Evolutionary conservation across 345 rosid genomes (phyloP).

Genomic region (Eucalyptus guilfoylei): DNA sequence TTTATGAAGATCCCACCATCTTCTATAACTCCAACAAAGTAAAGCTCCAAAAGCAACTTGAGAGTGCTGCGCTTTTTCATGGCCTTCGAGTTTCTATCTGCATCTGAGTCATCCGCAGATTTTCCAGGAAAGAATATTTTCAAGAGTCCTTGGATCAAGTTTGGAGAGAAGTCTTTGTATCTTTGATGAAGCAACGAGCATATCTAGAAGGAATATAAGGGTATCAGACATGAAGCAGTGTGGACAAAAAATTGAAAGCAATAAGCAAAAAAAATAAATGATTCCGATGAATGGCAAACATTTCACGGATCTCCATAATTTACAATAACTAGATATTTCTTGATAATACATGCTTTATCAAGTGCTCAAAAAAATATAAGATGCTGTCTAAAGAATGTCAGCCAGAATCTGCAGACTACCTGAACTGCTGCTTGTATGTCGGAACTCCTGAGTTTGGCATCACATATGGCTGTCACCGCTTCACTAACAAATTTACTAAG

Average conservation of each 20-base stretch:
- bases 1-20: constrained; percentile 63
- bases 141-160: constrained; percentile 75
- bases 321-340: background rate
- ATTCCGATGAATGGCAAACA: background rate
- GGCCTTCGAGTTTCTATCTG: constrained; percentile 76
- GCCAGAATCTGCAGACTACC: constrained; percentile 18
- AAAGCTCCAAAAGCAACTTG: constrained; percentile 87
- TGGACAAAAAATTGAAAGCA: background rate
- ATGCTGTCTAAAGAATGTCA: background rate
- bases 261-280: background rate
- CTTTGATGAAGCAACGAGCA: constrained; percentile 98
- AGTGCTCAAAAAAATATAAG: background rate
- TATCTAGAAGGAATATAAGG: constrained; percentile 26
- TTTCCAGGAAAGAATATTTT: constrained; percentile 93
- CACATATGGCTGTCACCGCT: constrained; percentile 91
- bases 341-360: background rate
- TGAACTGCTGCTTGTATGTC: constrained; percentile 96
- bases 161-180: constrained; percentile 88
- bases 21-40: constrained; percentile 88
- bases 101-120: constrained; percentile 79
- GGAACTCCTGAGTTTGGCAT: constrained; percentile 83
- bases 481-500: constrained; percentile 95
- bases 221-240: background rate
- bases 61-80: constrained; percentile 95
- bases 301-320: background rate